A percentile compares a stretch with the other conserved stretches of the same genome.
Conservation (phyloP, 306 rosid species). For the Astragalus glycyphyllos region DNA sequence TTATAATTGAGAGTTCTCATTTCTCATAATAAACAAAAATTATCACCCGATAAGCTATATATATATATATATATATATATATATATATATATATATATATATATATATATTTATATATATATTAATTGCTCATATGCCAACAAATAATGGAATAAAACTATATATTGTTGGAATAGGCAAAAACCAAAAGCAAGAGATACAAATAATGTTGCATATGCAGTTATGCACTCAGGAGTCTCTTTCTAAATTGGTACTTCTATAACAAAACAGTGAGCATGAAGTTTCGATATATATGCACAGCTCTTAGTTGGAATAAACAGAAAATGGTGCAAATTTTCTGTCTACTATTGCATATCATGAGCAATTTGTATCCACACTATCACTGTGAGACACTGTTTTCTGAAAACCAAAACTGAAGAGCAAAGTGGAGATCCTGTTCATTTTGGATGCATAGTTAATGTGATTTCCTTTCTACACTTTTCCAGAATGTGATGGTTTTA, state of each 20-base stretch:
- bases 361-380: constrained; percentile 25
- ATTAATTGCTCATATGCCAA: constrained; percentile 35
- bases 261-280: constrained; percentile 30
- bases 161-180: constrained; percentile 18
- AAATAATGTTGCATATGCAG: background rate
- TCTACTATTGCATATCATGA: constrained; percentile 31
- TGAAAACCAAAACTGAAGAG: constrained; percentile 33
- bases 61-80: too few relatives aligned
- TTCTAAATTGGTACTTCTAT: constrained; percentile 30
- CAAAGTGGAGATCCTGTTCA: constrained; percentile 68
- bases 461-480: constrained; percentile 28
- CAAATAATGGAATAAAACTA: constrained; percentile 8
- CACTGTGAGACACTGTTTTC: constrained; percentile 41
- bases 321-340: constrained; percentile 34
- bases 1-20: too few relatives aligned
- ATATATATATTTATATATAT: too few relatives aligned
- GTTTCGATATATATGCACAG: constrained; percentile 37
- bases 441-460: constrained; percentile 59
- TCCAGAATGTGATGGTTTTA: constrained; percentile 5
- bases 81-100: too few relatives aligned
- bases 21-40: too few relatives aligned
- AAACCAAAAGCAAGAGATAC: constrained; percentile 27
- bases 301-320: constrained; percentile 41
- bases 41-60: too few relatives aligned
- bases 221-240: constrained; percentile 28